Percentiles rank a stretch among this genome's conserved stretches.
Evolutionary conservation across 1,284 basidiomycete genomes (phyloP).

Genomic region (Leccinum griseonigrum): DNA sequence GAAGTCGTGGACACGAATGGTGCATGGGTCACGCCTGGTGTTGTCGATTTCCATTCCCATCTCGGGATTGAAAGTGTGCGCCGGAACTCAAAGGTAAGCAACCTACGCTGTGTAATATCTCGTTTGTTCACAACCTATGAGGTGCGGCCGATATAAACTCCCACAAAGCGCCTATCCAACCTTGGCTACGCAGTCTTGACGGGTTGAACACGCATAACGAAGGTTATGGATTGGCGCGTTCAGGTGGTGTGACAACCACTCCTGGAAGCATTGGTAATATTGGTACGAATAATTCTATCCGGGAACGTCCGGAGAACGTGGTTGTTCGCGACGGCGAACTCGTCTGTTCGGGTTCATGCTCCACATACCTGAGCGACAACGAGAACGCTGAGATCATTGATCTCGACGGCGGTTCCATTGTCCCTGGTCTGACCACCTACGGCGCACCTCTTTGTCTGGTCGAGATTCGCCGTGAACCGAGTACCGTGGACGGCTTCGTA

Average conservation of each 20-base stretch:
- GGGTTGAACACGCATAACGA: conserved; percentile 54
- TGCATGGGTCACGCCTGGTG: conserved; percentile 68
- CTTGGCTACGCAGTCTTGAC: conserved; percentile 52
- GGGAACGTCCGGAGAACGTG: conserved; percentile 34
- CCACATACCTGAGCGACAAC: conserved; percentile 23
- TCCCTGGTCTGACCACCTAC: conserved; percentile 60
- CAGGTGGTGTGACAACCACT: conserved; percentile 53
- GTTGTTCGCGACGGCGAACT: conserved; percentile 46
- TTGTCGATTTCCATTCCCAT: conserved; percentile 81
- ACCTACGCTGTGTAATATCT: neutral
- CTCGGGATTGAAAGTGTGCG: conserved; percentile 60
- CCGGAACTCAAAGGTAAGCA: conserved; percentile 51
- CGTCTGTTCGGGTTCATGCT: conserved; percentile 35
- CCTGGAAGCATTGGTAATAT: conserved; percentile 58
- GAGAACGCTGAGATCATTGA: conserved; percentile 33
- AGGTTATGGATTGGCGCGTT: conserved; percentile 45
- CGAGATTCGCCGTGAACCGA: conserved; percentile 63
- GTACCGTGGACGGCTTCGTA: conserved; percentile 62
- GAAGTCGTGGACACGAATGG: conserved; percentile 56
- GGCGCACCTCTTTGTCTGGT: conserved; percentile 63
- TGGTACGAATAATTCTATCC: conserved; percentile 38
- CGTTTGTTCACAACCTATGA: conserved; percentile 7
- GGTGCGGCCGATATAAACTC: conserved; percentile 58
- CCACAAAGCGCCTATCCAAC: conserved; percentile 53
- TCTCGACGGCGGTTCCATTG: conserved; percentile 46